phyloP scores from a whole-genome alignment of 2,329 filamentous ascomycete genomes.

The Botrytis tulipae region DNA sequence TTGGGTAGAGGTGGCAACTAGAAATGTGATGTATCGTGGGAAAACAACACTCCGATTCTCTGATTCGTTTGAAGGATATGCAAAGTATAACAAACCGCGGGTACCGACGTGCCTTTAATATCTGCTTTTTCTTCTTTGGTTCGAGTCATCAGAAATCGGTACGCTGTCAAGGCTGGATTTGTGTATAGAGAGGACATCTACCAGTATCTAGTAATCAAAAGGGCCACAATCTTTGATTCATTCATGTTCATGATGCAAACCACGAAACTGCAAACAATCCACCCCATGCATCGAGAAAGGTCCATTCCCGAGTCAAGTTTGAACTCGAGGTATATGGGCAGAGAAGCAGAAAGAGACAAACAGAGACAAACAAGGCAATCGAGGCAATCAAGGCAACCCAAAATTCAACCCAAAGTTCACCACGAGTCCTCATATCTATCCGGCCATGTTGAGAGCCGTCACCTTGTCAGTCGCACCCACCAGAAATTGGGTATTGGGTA shows the following conservation, averaged over 20 bases:
- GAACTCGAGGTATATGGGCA: background rate
- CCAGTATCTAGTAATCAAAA: background rate
- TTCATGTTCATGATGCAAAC: background rate
- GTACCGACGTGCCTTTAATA: constrained; percentile 3
- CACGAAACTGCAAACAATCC: background rate
- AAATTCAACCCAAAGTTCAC: background rate
- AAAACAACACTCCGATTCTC: constrained; percentile 8
- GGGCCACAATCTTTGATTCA: background rate
- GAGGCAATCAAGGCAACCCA: background rate
- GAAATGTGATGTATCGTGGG: constrained; percentile 1
- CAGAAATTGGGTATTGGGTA: background rate
- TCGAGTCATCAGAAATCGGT: background rate
- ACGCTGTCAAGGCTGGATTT: background rate
- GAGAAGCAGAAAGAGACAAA: background rate
- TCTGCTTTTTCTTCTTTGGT: background rate
- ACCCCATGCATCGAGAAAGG: background rate
- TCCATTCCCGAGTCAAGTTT: background rate
- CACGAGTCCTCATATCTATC: background rate
- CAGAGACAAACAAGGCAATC: too few relatives aligned
- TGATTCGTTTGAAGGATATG: constrained; percentile 17
- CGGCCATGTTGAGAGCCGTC: background rate
- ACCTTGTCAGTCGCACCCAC: background rate
- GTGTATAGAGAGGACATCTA: background rate
- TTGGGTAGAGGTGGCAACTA: constrained; percentile 11
- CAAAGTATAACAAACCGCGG: constrained; percentile 12